These are phyloP conservation scores for Penicillium ochrochloron DNA, from an alignment of 495 filamentous ascomycete species.

Conservation along the genomic window DNA sequence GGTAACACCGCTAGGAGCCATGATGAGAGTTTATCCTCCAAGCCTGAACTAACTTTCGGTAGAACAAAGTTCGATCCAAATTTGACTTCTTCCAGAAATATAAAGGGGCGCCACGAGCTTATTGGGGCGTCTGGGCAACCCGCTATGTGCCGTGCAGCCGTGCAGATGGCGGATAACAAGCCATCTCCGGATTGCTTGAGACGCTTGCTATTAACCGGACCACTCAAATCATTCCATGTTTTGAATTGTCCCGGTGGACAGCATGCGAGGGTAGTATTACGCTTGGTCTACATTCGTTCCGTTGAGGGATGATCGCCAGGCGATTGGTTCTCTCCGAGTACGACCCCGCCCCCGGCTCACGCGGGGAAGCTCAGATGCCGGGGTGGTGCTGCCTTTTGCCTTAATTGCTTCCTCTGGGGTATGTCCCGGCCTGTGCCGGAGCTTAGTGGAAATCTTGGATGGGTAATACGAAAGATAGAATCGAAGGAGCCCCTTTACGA, in stretches of 20 bases:
- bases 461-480: neutral
- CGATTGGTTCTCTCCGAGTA: neutral
- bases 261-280: slow-evolving; percentile 3
- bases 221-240: neutral
- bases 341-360: neutral
- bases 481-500: neutral
- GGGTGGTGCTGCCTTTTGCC: slow-evolving; percentile 1
- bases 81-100: neutral
- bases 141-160: neutral
- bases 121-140: slow-evolving; percentile 5
- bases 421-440: neutral
- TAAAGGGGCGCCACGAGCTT: neutral
- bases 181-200: neutral
- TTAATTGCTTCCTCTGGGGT: neutral
- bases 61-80: neutral
- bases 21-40: neutral
- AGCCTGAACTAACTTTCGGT: neutral
- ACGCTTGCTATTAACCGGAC: slow-evolving; percentile 9
- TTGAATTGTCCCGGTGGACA: slow-evolving; percentile 1
- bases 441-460: neutral
- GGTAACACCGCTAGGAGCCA: slow-evolving; percentile 6
- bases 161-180: neutral
- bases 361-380: slow-evolving; percentile 4
- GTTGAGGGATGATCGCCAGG: neutral
- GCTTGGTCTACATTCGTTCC: neutral